Evolutionary conservation across 208 protist genomes (phyloP).

Genomic region (Leishmania mexicana): DNA sequence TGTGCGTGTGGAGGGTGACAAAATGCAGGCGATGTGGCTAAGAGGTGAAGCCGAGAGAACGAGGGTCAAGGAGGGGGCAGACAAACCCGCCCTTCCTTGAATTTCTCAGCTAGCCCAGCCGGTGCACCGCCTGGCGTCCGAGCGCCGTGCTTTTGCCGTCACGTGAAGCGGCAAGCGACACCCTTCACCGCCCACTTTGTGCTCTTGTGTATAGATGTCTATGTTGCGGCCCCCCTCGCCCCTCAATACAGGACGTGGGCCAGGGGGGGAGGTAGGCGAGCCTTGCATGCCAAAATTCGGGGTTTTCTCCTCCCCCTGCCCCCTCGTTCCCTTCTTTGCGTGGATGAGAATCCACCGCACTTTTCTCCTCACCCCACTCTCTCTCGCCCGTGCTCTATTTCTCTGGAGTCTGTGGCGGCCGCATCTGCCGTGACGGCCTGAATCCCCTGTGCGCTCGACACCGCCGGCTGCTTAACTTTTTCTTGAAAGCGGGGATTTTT

Average conservation of each 20-base stretch:
- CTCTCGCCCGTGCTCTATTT: background rate
- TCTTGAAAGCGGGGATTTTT: background rate
- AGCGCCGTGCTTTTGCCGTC: background rate
- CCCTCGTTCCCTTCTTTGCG: background rate
- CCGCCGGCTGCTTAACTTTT: background rate
- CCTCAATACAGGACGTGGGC: background rate
- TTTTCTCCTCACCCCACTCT: background rate
- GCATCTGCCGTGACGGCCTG: background rate
- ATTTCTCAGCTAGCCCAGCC: background rate
- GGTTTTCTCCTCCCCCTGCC: background rate
- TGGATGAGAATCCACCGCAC: background rate
- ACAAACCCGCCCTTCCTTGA: background rate
- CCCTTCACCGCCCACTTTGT: too few species aligned
- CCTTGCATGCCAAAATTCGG: background rate
- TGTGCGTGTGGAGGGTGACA: background rate
- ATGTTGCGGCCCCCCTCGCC: too few species aligned
- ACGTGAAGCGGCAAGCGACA: background rate
- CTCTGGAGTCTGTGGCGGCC: background rate
- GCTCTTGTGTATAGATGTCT: background rate
- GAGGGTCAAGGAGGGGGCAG: background rate
- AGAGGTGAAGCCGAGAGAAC: background rate
- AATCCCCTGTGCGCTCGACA: background rate
- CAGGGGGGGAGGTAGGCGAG: background rate
- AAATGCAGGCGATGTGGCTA: background rate
- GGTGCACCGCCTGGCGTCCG: background rate